Conservation (phyloP, 2,329 filamentous ascomycete species). For the Cladophialophora psammophila region DNA sequence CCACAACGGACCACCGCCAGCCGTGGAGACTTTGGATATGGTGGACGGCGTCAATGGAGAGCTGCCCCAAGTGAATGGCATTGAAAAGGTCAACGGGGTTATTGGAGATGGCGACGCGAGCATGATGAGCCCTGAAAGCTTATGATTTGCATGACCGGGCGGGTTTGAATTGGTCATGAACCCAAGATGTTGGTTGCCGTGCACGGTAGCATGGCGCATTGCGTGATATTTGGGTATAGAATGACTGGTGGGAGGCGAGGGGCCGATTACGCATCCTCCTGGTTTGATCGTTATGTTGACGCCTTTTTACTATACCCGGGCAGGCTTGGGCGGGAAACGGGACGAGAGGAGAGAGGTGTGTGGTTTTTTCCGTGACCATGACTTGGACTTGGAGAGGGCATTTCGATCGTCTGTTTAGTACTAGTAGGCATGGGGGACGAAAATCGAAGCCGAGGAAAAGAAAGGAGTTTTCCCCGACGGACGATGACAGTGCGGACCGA, state of each 20-base stretch:
- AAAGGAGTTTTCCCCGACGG: neutral
- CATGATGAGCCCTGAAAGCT: slow-evolving; percentile 85
- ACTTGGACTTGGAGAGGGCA: too few relatives aligned
- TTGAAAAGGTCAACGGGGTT: slow-evolving; percentile 44
- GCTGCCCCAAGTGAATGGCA: slow-evolving; percentile 28
- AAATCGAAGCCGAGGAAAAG: neutral
- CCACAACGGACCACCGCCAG: slow-evolving; percentile 15
- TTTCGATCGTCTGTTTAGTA: too few relatives aligned
- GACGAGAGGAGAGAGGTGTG: neutral
- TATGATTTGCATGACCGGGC: slow-evolving; percentile 22
- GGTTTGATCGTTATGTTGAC: neutral
- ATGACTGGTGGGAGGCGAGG: neutral
- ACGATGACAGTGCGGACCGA: neutral
- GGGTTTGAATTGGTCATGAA: neutral
- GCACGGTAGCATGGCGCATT: neutral
- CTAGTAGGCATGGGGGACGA: neutral
- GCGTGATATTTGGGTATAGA: slow-evolving; percentile 8
- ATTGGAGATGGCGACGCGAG: slow-evolving; percentile 66
- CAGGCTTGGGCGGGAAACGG: neutral
- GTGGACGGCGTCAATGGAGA: slow-evolving; percentile 40
- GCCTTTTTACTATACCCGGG: neutral
- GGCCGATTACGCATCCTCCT: neutral
- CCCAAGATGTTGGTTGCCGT: neutral
- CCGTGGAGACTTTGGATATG: slow-evolving; percentile 36
- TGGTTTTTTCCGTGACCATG: too few relatives aligned